Evolutionary conservation across 2,329 filamentous ascomycete genomes (phyloP).

Genomic region (Alternaria arbusti): DNA sequence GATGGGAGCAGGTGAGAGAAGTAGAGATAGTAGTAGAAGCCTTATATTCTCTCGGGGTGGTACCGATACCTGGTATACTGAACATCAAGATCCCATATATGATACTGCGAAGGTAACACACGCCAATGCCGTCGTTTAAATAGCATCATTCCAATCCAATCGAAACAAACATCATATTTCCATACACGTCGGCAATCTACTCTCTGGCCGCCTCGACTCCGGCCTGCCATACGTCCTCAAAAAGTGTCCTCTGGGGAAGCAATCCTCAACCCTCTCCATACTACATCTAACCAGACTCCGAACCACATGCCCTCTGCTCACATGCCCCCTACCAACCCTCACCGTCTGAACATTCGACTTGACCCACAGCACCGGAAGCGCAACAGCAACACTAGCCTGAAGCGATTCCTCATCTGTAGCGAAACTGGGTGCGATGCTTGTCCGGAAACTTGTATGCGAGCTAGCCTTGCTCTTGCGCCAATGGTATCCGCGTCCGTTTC

Average conservation of each 20-base stretch:
- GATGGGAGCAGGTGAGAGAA: background rate
- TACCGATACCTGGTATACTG: no score
- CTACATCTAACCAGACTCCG: slow-evolving; percentile 4
- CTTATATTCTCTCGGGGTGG: no score
- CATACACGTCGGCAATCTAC: background rate
- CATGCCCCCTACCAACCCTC: slow-evolving; percentile 4
- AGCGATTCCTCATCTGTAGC: slow-evolving; percentile 4
- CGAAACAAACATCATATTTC: background rate
- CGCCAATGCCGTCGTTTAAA: no score
- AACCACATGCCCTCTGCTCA: slow-evolving; percentile 7
- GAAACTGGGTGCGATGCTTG: slow-evolving; percentile 1
- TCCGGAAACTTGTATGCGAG: background rate
- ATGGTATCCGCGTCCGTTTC: background rate
- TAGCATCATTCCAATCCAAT: background rate
- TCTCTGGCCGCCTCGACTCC: slow-evolving; percentile 1
- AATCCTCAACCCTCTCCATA: slow-evolving; percentile 8
- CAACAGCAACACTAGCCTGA: slow-evolving; percentile 2
- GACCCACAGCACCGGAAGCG: slow-evolving; percentile 6
- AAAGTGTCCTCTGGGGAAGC: slow-evolving; percentile 7
- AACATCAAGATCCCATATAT: no score
- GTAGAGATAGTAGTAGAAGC: no score
- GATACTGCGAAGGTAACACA: no score
- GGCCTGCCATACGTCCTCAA: slow-evolving; percentile 1
- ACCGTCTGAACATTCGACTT: slow-evolving; percentile 4
- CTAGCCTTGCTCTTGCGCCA: slow-evolving; percentile 1